Base-by-base conservation (phyloP, 495 filamentous ascomycete genomes). In the Amorphotheca resinae region DNA sequence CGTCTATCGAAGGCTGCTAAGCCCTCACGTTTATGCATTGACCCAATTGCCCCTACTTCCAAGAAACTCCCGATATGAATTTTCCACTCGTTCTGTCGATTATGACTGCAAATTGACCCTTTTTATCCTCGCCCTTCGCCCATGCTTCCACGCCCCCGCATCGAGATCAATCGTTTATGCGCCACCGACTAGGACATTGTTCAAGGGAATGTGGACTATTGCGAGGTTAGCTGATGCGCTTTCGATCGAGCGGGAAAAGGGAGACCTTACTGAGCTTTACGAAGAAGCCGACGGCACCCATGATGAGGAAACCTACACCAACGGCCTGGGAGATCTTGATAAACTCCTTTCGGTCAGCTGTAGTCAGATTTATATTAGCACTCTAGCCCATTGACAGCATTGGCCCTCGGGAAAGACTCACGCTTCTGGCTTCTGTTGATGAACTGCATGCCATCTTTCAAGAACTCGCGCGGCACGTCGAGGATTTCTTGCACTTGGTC, bases 301-400 rank as follows among this genome's bases (percentile, higher is more conserved):
- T 91, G 32, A 89, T 76, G 22, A 93, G 56, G 65, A 93, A 93
- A 36, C 86, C 86, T 52, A 93, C 80, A 51, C 89, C 91, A 46
- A 98, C 91, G 46, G 91, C 89, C 64, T 95, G 87, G 55, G 76
- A 86, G 64, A 98, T 91, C 69, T 91, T 87, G 56, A 93, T 74
- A 68, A 94, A 96, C 57, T 93, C 87, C 46, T 77, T 71, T 60
- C 75, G 75, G 64, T 94, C 87, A 54, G 87, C 73, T 82, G 42
- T 37, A 55, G 15, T 17, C 9, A 37, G 15, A 33, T 4, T 33
- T 12, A 33, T 15, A 33, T 4, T 4, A 3, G 31, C 31, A 3
- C 16, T 14, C 5, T 12, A n/a, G 5, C 4, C 31, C 12, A 6
- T 33, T 12, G 11, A 33, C 2, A 37, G 17, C 34, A 20, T 31